These are phyloP conservation scores for Sporodiniella umbellata DNA, from an alignment of 371 early-diverging fungal genomes.

Conservation along the genomic window DNA sequence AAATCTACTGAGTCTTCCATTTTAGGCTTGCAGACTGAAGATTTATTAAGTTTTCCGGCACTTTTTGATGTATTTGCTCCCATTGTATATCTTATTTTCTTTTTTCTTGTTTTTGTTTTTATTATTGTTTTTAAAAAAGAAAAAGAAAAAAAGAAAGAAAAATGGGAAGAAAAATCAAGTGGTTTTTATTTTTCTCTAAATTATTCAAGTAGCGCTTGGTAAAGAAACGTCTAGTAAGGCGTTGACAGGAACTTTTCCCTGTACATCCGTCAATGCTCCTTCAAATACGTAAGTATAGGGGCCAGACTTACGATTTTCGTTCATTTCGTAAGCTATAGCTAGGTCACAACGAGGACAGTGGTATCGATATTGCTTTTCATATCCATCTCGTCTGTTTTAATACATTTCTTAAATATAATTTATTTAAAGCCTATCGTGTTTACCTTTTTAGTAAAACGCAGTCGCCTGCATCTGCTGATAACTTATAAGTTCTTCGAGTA, in stretches of 20 bases:
- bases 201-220: background rate
- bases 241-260: conserved; percentile 51
- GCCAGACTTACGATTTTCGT: conserved; percentile 50
- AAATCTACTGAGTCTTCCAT: conserved; percentile 65
- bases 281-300: conserved; percentile 62
- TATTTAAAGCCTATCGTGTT: background rate
- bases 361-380: conserved; percentile 62
- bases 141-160: conserved; percentile 1
- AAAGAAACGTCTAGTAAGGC: conserved; percentile 24
- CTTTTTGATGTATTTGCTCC: conserved; percentile 22
- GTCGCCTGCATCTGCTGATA: conserved; percentile 51
- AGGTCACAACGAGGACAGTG: conserved; percentile 61
- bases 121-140: background rate
- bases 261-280: conserved; percentile 56
- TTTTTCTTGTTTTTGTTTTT: background rate
- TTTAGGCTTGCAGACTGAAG: conserved; percentile 27
- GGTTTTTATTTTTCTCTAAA: conserved; percentile 4
- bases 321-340: conserved; percentile 61
- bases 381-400: conserved; percentile 40
- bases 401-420: background rate
- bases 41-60: conserved; percentile 1
- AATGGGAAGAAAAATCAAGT: background rate
- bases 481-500: conserved; percentile 56
- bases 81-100: too few species aligned
- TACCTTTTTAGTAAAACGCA: conserved; percentile 50